Conservation (phyloP, 169 alveolate species). For the Cryptosporidium sp. region DNA sequence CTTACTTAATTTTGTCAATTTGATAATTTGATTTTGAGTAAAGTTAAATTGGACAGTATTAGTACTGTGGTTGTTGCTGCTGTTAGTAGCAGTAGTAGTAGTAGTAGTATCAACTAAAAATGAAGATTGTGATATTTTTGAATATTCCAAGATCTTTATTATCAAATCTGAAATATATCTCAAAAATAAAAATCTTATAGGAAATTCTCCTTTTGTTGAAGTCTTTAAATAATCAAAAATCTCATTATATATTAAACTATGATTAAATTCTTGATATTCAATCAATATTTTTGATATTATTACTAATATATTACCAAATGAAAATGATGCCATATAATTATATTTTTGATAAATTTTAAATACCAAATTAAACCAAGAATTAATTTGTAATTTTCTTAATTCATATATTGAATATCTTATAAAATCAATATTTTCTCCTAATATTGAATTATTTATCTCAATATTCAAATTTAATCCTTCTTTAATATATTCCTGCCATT, state of each 20-base stretch:
- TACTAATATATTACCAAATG: slow-evolving; percentile 37
- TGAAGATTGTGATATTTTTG: no score
- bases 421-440: slow-evolving; percentile 7
- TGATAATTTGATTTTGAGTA: background rate
- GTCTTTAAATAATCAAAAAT: slow-evolving; percentile 20
- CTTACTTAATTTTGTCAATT: slow-evolving; percentile 1
- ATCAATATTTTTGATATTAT: slow-evolving; percentile 22
- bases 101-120: no score
- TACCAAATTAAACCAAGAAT: slow-evolving; percentile 33
- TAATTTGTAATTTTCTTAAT: slow-evolving; percentile 26
- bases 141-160: background rate
- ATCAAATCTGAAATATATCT: slow-evolving; percentile 19
- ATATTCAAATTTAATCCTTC: slow-evolving; percentile 50
- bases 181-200: slow-evolving; percentile 24
- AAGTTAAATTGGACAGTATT: background rate
- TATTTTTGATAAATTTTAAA: slow-evolving; percentile 28
- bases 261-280: slow-evolving; percentile 25
- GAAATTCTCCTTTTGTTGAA: slow-evolving; percentile 45
- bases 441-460: slow-evolving; percentile 3
- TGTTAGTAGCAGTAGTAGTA: no score
- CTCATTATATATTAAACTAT: slow-evolving; percentile 1
- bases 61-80: no score
- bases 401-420: slow-evolving; percentile 1
- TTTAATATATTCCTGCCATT: slow-evolving; percentile 56
- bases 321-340: slow-evolving; percentile 33